Evolutionary conservation across 2,329 filamentous ascomycete species (phyloP).

Genomic region (Diaporthe sp.): DNA sequence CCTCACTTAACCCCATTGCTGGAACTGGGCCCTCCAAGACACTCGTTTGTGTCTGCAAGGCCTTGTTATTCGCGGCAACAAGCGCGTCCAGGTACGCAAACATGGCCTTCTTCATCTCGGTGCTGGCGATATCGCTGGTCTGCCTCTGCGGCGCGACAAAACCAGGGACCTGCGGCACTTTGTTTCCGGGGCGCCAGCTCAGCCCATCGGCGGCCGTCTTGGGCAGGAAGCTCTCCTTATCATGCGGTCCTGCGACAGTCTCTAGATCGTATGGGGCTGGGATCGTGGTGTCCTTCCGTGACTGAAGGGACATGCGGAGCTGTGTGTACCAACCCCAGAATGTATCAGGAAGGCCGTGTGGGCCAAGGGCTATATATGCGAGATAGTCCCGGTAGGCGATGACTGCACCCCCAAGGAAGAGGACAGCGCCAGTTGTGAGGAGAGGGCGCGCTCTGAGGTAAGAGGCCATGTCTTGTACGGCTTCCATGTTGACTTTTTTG

Average conservation of each 20-base stretch:
- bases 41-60: constrained; percentile 49
- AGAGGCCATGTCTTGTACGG: neutral
- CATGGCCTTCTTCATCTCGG: constrained; percentile 44
- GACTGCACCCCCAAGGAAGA: constrained; percentile 22
- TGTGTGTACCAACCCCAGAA: constrained; percentile 41
- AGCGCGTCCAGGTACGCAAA: constrained; percentile 46
- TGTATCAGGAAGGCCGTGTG: constrained; percentile 36
- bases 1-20: constrained; percentile 48
- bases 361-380: constrained; percentile 35
- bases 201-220: constrained; percentile 12
- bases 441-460: neutral
- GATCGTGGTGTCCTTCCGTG: constrained; percentile 46
- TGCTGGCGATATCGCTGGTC: constrained; percentile 45
- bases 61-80: constrained; percentile 47
- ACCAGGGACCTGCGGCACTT: constrained; percentile 47
- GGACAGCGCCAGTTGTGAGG: neutral
- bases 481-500: neutral
- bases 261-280: constrained; percentile 45
- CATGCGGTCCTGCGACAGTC: constrained; percentile 38
- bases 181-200: constrained; percentile 40
- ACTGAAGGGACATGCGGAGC: constrained; percentile 41
- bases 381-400: constrained; percentile 36
- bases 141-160: constrained; percentile 57
- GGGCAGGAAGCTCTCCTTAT: constrained; percentile 40
- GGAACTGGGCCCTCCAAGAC: constrained; percentile 51